Percentiles rank a stretch among this genome's conserved stretches.
Conservation (phyloP, 2,329 filamentous ascomycete species). For the Epichloe gansuensis region DNA sequence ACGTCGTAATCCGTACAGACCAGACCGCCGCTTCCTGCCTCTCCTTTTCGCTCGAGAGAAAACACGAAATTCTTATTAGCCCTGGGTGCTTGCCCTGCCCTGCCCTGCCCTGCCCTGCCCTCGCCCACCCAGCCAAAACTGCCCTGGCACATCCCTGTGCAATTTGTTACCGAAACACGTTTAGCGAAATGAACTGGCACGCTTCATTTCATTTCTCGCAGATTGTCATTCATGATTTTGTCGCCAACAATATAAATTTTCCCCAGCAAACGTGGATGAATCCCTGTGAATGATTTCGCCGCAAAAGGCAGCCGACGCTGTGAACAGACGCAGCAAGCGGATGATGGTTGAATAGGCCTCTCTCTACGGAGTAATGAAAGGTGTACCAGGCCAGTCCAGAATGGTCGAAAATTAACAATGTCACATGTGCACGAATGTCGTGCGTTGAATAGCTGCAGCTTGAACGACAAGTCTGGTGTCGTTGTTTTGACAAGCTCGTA, state of each 20-base stretch:
- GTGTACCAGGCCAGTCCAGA: too few species aligned
- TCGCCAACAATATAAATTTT: background rate
- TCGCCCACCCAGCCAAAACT: background rate
- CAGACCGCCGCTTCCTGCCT: background rate
- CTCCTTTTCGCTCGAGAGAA: background rate
- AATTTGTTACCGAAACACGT: constrained; percentile 20
- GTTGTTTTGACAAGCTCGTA: too few species aligned
- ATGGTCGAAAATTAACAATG: too few species aligned
- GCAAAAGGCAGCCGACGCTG: background rate
- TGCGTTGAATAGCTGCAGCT: background rate
- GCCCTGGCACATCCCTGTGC: constrained; percentile 11
- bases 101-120: background rate
- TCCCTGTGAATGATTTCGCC: background rate
- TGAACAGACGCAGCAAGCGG: background rate
- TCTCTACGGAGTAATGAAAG: too few species aligned
- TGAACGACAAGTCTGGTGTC: background rate
- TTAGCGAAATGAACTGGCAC: constrained; percentile 22
- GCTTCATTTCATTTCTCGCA: background rate
- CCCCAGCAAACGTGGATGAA: background rate
- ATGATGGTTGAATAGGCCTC: too few species aligned
- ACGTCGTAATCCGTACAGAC: too few species aligned
- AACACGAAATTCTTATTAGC: too few species aligned
- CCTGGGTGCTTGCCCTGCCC: background rate
- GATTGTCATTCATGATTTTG: background rate
- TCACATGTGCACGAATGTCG: background rate